Base-by-base conservation (phyloP, 2,329 filamentous ascomycete genomes). In the Ustulina deusta region DNA sequence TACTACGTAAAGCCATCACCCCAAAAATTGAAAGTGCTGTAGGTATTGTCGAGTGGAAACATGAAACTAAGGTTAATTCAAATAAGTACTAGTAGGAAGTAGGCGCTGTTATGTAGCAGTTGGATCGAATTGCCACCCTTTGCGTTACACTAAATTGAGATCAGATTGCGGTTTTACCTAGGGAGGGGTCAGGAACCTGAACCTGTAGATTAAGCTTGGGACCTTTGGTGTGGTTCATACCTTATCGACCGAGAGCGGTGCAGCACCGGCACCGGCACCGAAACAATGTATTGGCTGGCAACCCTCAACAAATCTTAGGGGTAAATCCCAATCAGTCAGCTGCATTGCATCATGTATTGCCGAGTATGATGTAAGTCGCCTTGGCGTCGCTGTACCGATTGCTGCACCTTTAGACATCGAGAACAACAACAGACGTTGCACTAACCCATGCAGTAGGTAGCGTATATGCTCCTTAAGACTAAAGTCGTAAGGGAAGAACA, bases 281-380 rank as follows among this genome's bases (percentile, higher is more conserved):
- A 55, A 54, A 29, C 27, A 34, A n/a, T n/a, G 27, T 51, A 60
- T 52, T 64, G 49, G 40, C 40, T 51, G 54, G 56, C 27, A 34
- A 29, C 20, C 15, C 22, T 48, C 48, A 48, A 40, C 58, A 52
- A 52, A 6, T 40, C 51, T 27, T 44, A 36, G 56, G 46, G 61
- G 25, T 48, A 42, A 27, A 42, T 59, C 54, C 58, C 38, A 54
- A 57, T 44, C 38, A 42, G 22, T 25, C 27, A 56, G 49, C 63
- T 20, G 34, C 55, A 68, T 68, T 68, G 59, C 66, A 68, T 68
- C 66, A 66, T 63, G 20, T 34, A 36, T 36, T 56, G 40, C 63
- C 57, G 52, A 54, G 55, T 62, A 69, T 69, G 66, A 66, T 65
- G 66, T 68, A 69, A 56, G 62, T 44, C 34, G 15, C 15, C 46